phyloP scores from a whole-genome alignment of 2,329 filamentous ascomycete species.

The Xylaria sp. region DNA sequence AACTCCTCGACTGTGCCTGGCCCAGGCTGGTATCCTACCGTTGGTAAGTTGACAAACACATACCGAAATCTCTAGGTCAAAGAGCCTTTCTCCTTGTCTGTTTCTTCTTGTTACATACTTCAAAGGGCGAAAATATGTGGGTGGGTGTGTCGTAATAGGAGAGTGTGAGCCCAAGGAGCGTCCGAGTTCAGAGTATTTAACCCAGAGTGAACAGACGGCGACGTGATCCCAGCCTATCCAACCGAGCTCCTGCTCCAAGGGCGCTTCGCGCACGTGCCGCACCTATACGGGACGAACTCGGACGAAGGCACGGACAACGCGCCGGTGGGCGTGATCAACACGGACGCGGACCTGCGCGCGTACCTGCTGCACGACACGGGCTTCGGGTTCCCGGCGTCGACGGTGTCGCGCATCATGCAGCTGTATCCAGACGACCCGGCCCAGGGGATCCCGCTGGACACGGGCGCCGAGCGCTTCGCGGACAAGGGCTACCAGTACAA shows the following conservation, averaged over 20 bases:
- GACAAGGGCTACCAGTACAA: conserved; percentile 61
- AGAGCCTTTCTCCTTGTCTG: background rate
- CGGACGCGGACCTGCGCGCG: conserved; percentile 40
- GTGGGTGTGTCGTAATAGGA: background rate
- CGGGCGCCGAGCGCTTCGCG: conserved; percentile 49
- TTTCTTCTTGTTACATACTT: conserved; percentile 29
- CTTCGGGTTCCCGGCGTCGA: conserved; percentile 41
- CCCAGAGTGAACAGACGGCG: conserved; percentile 56
- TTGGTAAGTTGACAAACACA: conserved; percentile 38
- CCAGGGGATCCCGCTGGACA: conserved; percentile 58
- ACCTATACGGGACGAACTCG: conserved; percentile 71
- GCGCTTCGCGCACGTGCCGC: conserved; percentile 70
- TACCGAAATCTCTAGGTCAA: background rate
- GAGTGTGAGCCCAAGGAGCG: background rate
- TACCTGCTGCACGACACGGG: conserved; percentile 39
- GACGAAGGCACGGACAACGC: conserved; percentile 66
- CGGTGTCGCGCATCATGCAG: conserved; percentile 52
- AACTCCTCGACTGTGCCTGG: conserved; percentile 48
- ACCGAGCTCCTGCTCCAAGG: conserved; percentile 65
- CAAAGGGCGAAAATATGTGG: background rate
- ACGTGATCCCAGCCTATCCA: conserved; percentile 63
- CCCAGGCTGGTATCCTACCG: conserved; percentile 46
- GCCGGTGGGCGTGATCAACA: conserved; percentile 41
- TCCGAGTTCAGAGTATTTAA: background rate
- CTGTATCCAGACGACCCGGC: conserved; percentile 63